These are phyloP conservation scores for Gossypium australe DNA, from an alignment of 345 rosid species.

Conservation along the genomic window DNA sequence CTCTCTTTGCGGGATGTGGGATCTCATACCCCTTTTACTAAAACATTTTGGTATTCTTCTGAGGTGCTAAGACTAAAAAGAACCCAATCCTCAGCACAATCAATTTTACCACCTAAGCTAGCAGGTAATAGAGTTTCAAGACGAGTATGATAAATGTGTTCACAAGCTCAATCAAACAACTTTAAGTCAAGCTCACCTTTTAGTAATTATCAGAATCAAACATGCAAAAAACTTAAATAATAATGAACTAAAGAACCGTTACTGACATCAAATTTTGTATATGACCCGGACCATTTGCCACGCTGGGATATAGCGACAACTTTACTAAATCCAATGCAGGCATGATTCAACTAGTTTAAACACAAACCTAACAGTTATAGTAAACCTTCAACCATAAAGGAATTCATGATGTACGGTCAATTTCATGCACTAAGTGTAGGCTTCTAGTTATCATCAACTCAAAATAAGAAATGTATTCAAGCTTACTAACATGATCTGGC, in stretches of 20 bases:
- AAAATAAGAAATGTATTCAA: neutral
- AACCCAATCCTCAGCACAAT: neutral
- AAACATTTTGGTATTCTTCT: neutral
- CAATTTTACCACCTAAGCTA: neutral
- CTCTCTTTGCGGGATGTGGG: neutral
- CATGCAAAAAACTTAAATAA: neutral
- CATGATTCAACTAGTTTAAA: neutral
- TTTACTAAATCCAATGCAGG: conserved; percentile 1
- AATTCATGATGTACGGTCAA: neutral
- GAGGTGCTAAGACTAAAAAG: neutral
- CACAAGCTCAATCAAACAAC: neutral
- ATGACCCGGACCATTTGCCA: neutral
- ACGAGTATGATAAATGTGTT: neutral
- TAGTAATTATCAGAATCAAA: neutral
- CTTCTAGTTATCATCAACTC: neutral
- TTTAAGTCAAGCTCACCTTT: neutral
- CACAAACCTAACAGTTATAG: conserved; percentile 4
- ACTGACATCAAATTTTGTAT: neutral
- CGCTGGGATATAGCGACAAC: neutral
- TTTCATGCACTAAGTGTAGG: neutral
- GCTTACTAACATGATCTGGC: conserved; percentile 37
- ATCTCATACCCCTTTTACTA: neutral
- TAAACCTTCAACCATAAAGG: neutral
- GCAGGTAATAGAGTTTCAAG: neutral
- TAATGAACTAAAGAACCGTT: neutral